Percentiles rank a stretch among this genome's conserved stretches.
Evolutionary conservation across 163 green algal genomes (phyloP).

Genomic region (Chloromonas sp.): DNA sequence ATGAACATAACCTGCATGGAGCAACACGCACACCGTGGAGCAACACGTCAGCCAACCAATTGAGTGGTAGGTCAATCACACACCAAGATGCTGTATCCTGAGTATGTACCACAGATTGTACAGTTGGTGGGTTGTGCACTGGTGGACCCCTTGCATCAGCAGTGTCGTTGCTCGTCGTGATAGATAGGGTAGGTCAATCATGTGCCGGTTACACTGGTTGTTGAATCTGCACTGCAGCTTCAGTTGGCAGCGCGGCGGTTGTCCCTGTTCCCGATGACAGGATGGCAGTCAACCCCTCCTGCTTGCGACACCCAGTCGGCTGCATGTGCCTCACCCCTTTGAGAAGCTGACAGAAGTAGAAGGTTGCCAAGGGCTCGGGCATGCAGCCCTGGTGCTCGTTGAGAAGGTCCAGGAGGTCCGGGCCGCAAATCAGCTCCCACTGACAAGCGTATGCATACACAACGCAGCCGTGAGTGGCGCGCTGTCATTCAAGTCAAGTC

Average conservation of each 20-base stretch:
- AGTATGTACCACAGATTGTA: too few species aligned
- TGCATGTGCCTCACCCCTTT: not conserved
- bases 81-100: too few species aligned
- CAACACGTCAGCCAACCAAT: too few species aligned
- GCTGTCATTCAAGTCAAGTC: not conserved
- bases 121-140: not conserved
- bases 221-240: too few species aligned
- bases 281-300: not conserved
- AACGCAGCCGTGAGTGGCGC: not conserved
- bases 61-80: too few species aligned
- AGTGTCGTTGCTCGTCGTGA: not conserved
- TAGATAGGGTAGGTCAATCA: not conserved
- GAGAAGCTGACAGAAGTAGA: conserved; percentile 58
- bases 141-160: not conserved
- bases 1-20: conserved; percentile 37
- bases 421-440: conserved; percentile 26
- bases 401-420: conserved; percentile 78
- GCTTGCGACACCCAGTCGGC: not conserved
- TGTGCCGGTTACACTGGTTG: too few species aligned
- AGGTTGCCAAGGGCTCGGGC: conserved; percentile 47
- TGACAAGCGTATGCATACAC: conserved; percentile 1
- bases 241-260: too few species aligned
- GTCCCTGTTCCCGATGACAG: not conserved
- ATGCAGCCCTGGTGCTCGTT: conserved; percentile 57
- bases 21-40: too few species aligned